These are phyloP conservation scores for Magnolia sinica DNA, from an alignment of 164 flowering plant species.

Conservation along the genomic window DNA sequence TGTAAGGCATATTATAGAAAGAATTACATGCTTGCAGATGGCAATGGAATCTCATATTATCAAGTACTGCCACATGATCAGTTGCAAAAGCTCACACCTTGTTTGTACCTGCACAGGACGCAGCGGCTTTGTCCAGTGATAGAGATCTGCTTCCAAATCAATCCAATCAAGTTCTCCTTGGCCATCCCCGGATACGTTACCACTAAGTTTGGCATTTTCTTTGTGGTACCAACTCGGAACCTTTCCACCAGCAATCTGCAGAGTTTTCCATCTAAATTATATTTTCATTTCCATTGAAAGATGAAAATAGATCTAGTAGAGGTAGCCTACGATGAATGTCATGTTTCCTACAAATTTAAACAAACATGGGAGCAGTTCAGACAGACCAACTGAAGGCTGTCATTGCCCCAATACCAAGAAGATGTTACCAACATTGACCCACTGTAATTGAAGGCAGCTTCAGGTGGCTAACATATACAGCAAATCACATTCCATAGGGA, in stretches of 20 bases:
- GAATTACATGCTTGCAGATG: not conserved
- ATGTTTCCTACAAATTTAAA: not conserved
- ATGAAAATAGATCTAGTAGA: not conserved
- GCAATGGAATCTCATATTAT: not conserved
- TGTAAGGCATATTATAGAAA: not conserved
- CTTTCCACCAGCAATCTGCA: constrained; percentile 70
- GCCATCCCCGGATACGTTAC: constrained; percentile 5
- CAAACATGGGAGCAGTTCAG: not conserved
- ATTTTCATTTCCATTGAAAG: not conserved
- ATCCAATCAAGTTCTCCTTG: constrained; percentile 56
- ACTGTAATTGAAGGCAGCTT: not conserved
- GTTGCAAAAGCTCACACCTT: constrained; percentile 19
- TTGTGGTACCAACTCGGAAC: constrained; percentile 28
- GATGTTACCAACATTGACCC: not conserved
- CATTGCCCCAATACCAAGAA: not conserved
- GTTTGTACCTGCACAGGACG: constrained; percentile 88
- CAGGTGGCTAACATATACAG: too few relatives aligned
- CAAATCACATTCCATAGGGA: too few relatives aligned
- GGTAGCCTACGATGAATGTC: not conserved
- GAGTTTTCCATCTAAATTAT: not conserved
- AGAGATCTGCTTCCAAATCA: constrained; percentile 70
- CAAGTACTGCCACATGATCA: constrained; percentile 1
- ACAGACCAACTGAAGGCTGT: not conserved
- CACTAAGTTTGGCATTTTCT: constrained; percentile 14
- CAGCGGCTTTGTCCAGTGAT: constrained; percentile 65